Evolutionary conservation across 2,329 filamentous ascomycete genomes (phyloP), one percentile per base, ranked within the genome.

Genomic region (Ceratocystis papillata): DNA sequence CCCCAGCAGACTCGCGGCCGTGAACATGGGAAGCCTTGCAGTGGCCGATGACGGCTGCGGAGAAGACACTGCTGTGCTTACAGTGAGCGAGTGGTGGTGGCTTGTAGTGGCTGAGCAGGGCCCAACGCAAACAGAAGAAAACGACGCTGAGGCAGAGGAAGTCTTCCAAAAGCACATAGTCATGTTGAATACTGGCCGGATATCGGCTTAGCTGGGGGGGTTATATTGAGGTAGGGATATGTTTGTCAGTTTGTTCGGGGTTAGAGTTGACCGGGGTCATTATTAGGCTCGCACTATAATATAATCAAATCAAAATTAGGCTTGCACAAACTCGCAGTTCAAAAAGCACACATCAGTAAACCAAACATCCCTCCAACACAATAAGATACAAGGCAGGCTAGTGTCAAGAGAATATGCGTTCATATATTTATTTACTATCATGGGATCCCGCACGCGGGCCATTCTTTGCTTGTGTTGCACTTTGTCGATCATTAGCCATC

Each of bases 41-140:
- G 53, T 17, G 53, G 12, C 25, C 5, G 25, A 57, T 1, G 5
- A 22, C 15, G 8, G 12, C 6, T 2, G 6, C 17, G 61, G 15
- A 46, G 22, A 30, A 15, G 44, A 50, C 28, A 46, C 25, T 25
- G 15, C 20, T 3, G n/a, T 45, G 0, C 79, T 77, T 63, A 78
- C 74, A 5, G 79, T 82, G 2, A 77, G 76, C 28, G 84, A 87
- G 72, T 87, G 84, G 85, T 89, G 86, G 86, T 88, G 85, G 83
- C 72, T 86, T 63, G 78, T 80, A 25, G 77, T 81, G 0, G 80
- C 78, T n/a, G 71, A 72, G 63, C 72, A 75, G 68, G 71, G 33
- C 41, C 45, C 60, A 12, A 7, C 15, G 6, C 50, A 17, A 15
- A 57, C 28, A 2, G 48, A 63, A n/a, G 57, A 60, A 2, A 41